These are phyloP conservation scores for Fraxinus pennsylvanica DNA, from an alignment of 257 asterid species.

Conservation along the genomic window DNA sequence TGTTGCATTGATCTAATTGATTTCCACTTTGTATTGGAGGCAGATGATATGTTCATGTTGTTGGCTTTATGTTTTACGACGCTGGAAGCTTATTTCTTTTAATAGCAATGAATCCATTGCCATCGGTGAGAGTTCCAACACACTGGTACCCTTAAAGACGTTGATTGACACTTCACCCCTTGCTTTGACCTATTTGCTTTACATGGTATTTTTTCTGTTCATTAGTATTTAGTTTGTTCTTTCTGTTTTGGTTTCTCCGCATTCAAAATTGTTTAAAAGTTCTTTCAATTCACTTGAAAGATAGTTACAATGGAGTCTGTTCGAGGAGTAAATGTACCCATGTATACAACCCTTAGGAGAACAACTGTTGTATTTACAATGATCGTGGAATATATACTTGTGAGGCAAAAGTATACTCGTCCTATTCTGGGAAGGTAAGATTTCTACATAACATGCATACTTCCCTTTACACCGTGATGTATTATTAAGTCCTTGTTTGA, in stretches of 20 bases:
- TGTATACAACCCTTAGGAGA: constrained; percentile 95
- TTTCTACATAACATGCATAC: background rate
- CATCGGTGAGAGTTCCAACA: constrained; percentile 42
- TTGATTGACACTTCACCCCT: constrained; percentile 66
- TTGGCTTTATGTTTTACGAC: constrained; percentile 66
- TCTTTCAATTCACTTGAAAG: constrained; percentile 60
- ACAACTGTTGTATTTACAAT: constrained; percentile 89
- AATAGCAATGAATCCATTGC: constrained; percentile 48
- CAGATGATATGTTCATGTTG: constrained; percentile 79
- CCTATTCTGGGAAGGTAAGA: constrained; percentile 72
- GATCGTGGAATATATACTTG: constrained; percentile 73
- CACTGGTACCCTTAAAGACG: constrained; percentile 57
- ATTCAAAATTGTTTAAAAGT: constrained; percentile 19
- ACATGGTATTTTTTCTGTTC: constrained; percentile 64
- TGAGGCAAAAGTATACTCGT: constrained; percentile 59
- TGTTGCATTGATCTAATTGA: constrained; percentile 3
- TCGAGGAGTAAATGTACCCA: constrained; percentile 92
- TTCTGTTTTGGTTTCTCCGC: constrained; percentile 14
- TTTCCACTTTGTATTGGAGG: constrained; percentile 30
- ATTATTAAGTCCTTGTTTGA: background rate
- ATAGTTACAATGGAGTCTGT: constrained; percentile 90
- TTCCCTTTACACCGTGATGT: background rate
- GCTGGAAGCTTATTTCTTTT: constrained; percentile 68
- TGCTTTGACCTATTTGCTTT: constrained; percentile 74
- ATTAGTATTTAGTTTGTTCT: constrained; percentile 4